phyloP scores from a whole-genome alignment of 139 green algal genomes.

The Picochlorum costavermella region DNA sequence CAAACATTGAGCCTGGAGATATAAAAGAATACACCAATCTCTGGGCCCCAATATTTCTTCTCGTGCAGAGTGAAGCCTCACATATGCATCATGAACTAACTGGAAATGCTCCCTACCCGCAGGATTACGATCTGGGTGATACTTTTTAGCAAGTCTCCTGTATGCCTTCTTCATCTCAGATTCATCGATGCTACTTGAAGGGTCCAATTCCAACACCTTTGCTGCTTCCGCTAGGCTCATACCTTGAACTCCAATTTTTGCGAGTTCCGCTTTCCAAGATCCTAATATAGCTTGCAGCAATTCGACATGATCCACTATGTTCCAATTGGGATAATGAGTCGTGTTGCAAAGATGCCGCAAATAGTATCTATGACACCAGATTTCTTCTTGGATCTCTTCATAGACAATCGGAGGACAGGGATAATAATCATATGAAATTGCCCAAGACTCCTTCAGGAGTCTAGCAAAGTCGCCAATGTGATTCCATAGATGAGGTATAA shows the following conservation, averaged over 20 bases:
- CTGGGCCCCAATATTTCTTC: conserved; percentile 49
- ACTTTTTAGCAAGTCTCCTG: conserved; percentile 54
- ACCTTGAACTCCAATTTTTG: conserved; percentile 47
- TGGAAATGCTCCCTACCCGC: conserved; percentile 70
- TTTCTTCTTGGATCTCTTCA: conserved; percentile 72
- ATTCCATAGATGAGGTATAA: conserved; percentile 63
- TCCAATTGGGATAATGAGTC: conserved; percentile 65
- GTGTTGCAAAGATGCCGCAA: conserved; percentile 81
- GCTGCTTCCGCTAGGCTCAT: conserved; percentile 62
- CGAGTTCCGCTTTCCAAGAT: conserved; percentile 75
- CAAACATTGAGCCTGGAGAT: conserved; percentile 73
- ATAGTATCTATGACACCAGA: conserved; percentile 94
- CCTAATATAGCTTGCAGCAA: conserved; percentile 83
- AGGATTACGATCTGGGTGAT: conserved; percentile 94
- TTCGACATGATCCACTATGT: conserved; percentile 71
- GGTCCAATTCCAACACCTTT: conserved; percentile 48
- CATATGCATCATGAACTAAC: conserved; percentile 78
- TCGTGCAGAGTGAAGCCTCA: conserved; percentile 60
- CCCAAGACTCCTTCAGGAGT: conserved; percentile 50
- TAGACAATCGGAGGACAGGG: conserved; percentile 80
- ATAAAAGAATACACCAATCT: conserved; percentile 73
- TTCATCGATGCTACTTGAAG: conserved; percentile 37
- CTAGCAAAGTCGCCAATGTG: conserved; percentile 63
- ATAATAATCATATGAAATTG: conserved; percentile 77
- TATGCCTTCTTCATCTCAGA: conserved; percentile 81